phyloP scores from a whole-genome alignment of 768 basidiomycete species.

The Nevesoporus exiguus region DNA sequence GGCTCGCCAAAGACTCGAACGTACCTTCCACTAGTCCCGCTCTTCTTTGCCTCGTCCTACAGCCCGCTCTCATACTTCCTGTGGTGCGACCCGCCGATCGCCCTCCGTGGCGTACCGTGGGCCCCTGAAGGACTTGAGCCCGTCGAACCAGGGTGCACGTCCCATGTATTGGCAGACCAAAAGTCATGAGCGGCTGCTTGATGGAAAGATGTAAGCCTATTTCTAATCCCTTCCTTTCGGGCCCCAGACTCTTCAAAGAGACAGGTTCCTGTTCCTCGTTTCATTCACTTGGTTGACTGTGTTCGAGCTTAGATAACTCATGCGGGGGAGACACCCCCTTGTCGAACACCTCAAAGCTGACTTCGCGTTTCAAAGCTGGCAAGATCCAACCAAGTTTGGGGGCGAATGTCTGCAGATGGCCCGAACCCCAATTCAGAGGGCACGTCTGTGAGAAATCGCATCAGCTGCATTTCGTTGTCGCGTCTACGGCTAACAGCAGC shows the following conservation, averaged over 20 bases:
- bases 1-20: not conserved
- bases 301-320: not conserved
- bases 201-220: not conserved
- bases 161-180: not conserved
- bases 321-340: not conserved
- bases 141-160: not conserved
- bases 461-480: not conserved
- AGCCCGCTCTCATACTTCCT: slow-evolving; percentile 7
- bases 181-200: not conserved
- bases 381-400: not conserved
- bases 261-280: not conserved
- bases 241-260: not conserved
- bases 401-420: not conserved
- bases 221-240: not conserved
- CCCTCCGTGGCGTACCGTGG: not conserved
- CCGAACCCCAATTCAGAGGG: too few species aligned
- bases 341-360: too few species aligned
- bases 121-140: slow-evolving; percentile 1
- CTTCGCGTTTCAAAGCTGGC: too few species aligned
- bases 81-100: not conserved
- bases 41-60: slow-evolving; percentile 12
- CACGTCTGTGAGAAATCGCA: not conserved
- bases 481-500: not conserved
- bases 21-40: slow-evolving; percentile 8
- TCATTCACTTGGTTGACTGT: not conserved